These are phyloP conservation scores for Fusarium cicatricum DNA, from an alignment of 2,329 filamentous ascomycete species.

Conservation along the genomic window DNA sequence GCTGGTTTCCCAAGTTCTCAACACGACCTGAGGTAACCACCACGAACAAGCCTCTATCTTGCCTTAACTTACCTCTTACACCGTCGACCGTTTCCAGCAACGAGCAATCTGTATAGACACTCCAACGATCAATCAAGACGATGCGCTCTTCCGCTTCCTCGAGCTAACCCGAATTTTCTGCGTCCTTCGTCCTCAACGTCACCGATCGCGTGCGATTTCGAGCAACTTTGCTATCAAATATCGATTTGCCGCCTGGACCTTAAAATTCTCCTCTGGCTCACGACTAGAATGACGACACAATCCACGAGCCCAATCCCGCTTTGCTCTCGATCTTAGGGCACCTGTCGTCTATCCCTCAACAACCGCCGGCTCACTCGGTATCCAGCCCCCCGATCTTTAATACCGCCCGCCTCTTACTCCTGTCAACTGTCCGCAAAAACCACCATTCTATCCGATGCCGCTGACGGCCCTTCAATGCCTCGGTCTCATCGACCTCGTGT, in stretches of 20 bases:
- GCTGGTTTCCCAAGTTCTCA: conserved; percentile 17
- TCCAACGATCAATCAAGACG: conserved; percentile 7
- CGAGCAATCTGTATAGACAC: neutral
- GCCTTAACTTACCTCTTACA: neutral
- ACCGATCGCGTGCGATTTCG: conserved; percentile 21
- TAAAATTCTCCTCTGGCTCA: conserved; percentile 9
- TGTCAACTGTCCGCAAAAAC: conserved; percentile 1
- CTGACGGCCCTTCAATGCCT: conserved; percentile 39
- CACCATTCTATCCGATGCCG: conserved; percentile 33
- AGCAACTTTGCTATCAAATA: conserved; percentile 6
- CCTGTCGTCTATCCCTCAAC: conserved; percentile 4
- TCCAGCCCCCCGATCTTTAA: neutral
- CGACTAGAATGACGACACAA: conserved; percentile 34
- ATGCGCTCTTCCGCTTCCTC: conserved; percentile 20
- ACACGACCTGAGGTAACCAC: neutral
- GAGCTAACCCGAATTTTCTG: conserved; percentile 6
- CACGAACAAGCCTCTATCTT: neutral
- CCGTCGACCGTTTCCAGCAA: conserved; percentile 3
- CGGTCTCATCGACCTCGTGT: conserved; percentile 51
- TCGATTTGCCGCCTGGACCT: neutral
- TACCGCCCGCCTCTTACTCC: neutral
- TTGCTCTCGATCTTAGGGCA: conserved; percentile 16
- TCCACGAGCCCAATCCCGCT: conserved; percentile 8
- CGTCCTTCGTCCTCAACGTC: conserved; percentile 3
- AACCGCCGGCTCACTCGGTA: neutral